Base-by-base conservation (phyloP, 306 rosid species). In the Acacia crassicarpa region DNA sequence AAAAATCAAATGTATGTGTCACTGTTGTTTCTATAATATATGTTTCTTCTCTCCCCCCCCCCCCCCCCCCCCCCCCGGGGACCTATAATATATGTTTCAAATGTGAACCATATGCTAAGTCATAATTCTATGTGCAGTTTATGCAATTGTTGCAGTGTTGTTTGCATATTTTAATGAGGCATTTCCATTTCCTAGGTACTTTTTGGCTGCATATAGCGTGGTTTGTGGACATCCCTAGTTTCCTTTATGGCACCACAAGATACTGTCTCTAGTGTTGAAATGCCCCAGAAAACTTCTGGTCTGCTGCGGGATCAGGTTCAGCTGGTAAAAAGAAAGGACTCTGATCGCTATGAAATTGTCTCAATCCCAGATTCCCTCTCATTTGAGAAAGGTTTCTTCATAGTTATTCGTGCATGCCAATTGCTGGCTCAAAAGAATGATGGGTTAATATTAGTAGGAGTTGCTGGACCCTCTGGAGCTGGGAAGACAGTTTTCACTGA, bases 401-500 rank as follows among this genome's bases (percentile, higher is more conserved):
- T 93, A 80, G 93, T 92, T 19, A 93, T 96, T 69, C 97, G 99
- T 33, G 99, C 99, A 2, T 92, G 97, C 82, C 99, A 96, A 80
- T 85, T 92, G 86, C 73, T 96, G 88, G 95, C 98, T 77, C 98
- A 96, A 84, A 93, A 93, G 85, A 93, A 96, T 78, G 92, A 90
- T 44, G 99, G 99, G 84, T 75, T 93, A 84, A 80, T 90, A 58
- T 83, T 96, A 19, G 99, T 93, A 23, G 99, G 99, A 88, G 97
- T 96, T 77, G 99, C 99, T 27, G 99, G 98, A 70, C 98, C 99
- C 62, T 96, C 99, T 33, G 98, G 99, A 78, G 99, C 99, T 40
- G 98, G 98, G 85, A 96, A 96, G 87, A 93, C 97, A 81, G 97
- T 93, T 75, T 96, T 96, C 81, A 93, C 99, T 10, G 98, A 96